Percentiles rank a stretch among this genome's conserved stretches.
Conservation (phyloP, 2,329 filamentous ascomycete genomes). For the Gremmenia infestans region DNA sequence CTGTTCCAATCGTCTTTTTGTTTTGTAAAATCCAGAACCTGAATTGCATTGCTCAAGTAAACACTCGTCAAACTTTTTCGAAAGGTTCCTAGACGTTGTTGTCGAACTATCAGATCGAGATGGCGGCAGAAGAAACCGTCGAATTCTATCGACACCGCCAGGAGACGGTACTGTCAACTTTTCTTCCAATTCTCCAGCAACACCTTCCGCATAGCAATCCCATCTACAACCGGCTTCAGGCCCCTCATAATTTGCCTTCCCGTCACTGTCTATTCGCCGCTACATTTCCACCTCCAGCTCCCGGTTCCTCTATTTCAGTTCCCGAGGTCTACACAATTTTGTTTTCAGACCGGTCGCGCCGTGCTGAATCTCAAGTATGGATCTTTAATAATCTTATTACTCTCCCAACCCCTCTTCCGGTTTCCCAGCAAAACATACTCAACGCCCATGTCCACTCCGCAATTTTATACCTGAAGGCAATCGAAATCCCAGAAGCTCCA, state of each 20-base stretch:
- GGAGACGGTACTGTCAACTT: constrained; percentile 13
- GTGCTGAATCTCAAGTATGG: constrained; percentile 29
- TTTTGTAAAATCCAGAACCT: too few relatives aligned
- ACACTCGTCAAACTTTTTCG: background rate
- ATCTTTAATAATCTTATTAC: constrained; percentile 25
- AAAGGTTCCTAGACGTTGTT: background rate
- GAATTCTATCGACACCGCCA: constrained; percentile 17
- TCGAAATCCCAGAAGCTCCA: constrained; percentile 23
- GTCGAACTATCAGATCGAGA: background rate
- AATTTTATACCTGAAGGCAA: constrained; percentile 20
- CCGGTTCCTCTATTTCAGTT: background rate
- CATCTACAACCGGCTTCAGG: constrained; percentile 26
- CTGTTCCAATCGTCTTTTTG: too few relatives aligned
- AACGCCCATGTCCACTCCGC: constrained; percentile 10
- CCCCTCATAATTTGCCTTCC: constrained; percentile 25
- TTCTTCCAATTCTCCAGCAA: constrained; percentile 20
- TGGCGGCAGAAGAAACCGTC: background rate
- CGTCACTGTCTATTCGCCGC: constrained; percentile 28
- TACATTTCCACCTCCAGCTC: constrained; percentile 18
- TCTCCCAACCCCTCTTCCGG: constrained; percentile 6
- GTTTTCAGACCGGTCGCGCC: constrained; percentile 28
- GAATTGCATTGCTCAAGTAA: background rate
- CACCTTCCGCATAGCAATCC: constrained; percentile 26
- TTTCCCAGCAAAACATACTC: constrained; percentile 5
- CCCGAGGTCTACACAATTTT: constrained; percentile 24